Percentiles rank a stretch among this genome's conserved stretches.
phyloP scores from a whole-genome alignment of 176 grass and related monocot species.

The Triticum aestivum region IWGSC_CS_RefSeq_v2.1 NC_057806.1:521740625-521741124 shows the following conservation, averaged over 20 bases:
- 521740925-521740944: background rate
- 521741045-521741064: background rate
- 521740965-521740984: constrained; percentile 59
- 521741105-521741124: constrained; percentile 44
- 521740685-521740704: constrained; percentile 26
- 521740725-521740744: constrained; percentile 3
- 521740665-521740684: constrained; percentile 37
- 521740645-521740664: constrained; percentile 37
- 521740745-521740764: background rate
- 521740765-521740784: background rate
- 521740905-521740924: constrained; percentile 1
- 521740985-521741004: constrained; percentile 46
- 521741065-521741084: constrained; percentile 36
- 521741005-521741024: constrained; percentile 38
- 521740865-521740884: constrained; percentile 25
- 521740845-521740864: constrained; percentile 75
- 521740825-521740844: constrained; percentile 43
- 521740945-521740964: constrained; percentile 31
- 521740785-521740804: constrained; percentile 40
- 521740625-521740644: constrained; percentile 16
- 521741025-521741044: background rate
- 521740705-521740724: background rate
- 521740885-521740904: background rate
- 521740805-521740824: background rate
- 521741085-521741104: constrained; percentile 66